Evolutionary conservation across 331 rosid species (phyloP).

Genomic region (Cydonia oblonga): DNA sequence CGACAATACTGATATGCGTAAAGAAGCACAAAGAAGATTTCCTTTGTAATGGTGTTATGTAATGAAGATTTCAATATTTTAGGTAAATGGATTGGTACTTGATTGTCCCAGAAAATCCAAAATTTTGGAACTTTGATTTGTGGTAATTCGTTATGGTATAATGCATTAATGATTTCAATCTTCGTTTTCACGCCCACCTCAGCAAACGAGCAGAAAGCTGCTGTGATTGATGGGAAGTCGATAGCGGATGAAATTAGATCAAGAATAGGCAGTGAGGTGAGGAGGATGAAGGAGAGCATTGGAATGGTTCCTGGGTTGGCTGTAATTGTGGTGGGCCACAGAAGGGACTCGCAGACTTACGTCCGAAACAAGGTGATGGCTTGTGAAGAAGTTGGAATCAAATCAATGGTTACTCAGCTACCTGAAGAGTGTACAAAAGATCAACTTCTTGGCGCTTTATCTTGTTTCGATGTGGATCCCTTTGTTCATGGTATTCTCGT

Average conservation of each 20-base stretch:
- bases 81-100: neutral
- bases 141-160: neutral
- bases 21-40: no score
- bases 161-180: no score
- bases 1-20: no score
- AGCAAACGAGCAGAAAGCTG: slow-evolving; percentile 20
- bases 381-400: slow-evolving; percentile 38
- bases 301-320: slow-evolving; percentile 40
- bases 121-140: neutral
- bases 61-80: neutral
- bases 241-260: slow-evolving; percentile 34
- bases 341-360: slow-evolving; percentile 35
- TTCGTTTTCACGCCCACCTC: neutral
- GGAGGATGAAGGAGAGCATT: slow-evolving; percentile 33
- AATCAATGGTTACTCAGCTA: slow-evolving; percentile 14
- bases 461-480: slow-evolving; percentile 27
- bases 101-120: neutral
- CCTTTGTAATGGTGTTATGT: neutral
- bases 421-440: slow-evolving; percentile 31
- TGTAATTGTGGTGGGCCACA: slow-evolving; percentile 32
- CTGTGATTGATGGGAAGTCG: slow-evolving; percentile 28
- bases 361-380: slow-evolving; percentile 36
- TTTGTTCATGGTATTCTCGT: slow-evolving; percentile 42
- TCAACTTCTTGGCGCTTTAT: slow-evolving; percentile 24
- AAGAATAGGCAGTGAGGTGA: slow-evolving; percentile 30